phyloP scores from a whole-genome alignment of 2,329 filamentous ascomycete species.

The Penicillium crustosum region DNA sequence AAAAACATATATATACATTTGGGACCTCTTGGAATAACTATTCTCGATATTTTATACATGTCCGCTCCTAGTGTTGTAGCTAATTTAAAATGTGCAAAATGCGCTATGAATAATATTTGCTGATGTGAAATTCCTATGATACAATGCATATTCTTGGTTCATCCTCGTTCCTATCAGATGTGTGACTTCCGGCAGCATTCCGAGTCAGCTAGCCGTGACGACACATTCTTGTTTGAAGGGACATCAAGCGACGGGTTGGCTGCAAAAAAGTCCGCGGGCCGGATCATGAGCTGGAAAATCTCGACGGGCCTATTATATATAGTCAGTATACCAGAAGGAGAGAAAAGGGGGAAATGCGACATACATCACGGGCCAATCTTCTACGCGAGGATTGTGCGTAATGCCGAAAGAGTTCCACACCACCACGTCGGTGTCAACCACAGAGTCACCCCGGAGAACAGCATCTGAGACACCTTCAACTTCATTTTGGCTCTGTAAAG shows the following conservation, averaged over 20 bases:
- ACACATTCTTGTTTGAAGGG: slow-evolving; percentile 42
- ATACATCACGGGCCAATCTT: slow-evolving; percentile 49
- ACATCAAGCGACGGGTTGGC: slow-evolving; percentile 56
- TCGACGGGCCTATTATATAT: slow-evolving; percentile 34
- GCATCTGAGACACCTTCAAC: slow-evolving; percentile 37
- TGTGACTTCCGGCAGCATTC: slow-evolving; percentile 37
- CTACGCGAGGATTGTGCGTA: slow-evolving; percentile 47
- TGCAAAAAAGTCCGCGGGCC: slow-evolving; percentile 56
- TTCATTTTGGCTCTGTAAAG: slow-evolving; percentile 51
- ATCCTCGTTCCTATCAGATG: slow-evolving; percentile 17
- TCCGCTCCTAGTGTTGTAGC: too few species aligned
- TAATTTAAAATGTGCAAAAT: neutral
- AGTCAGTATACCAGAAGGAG: slow-evolving; percentile 9
- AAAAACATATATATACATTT: too few species aligned
- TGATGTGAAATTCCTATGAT: neutral
- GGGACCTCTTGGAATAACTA: too few species aligned
- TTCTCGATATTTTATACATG: too few species aligned
- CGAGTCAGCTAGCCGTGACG: slow-evolving; percentile 32
- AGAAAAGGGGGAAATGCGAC: neutral
- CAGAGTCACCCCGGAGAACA: slow-evolving; percentile 33
- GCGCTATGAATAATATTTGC: too few species aligned
- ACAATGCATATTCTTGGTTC: neutral
- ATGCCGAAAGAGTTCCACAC: slow-evolving; percentile 48
- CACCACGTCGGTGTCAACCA: slow-evolving; percentile 44
- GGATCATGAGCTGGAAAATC: slow-evolving; percentile 44